A percentile compares a stretch with the other conserved stretches of the same genome.
These are phyloP conservation scores for Phialophora macrospora DNA, from an alignment of 2,329 filamentous ascomycete species.

Conservation along the genomic window DNA sequence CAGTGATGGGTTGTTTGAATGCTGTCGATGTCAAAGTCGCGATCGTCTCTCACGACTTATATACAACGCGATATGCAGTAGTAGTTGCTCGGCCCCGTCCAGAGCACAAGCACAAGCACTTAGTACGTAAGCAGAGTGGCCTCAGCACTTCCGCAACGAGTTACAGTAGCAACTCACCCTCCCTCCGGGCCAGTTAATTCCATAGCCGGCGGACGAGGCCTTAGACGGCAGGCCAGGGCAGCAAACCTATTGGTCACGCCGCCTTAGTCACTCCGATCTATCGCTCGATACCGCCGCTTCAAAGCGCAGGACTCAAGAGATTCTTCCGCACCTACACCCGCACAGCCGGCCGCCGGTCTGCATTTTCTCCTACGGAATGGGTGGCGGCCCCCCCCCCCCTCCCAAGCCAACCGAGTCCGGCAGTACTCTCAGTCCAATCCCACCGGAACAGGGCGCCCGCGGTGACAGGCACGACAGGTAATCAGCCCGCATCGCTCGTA, in stretches of 20 bases:
- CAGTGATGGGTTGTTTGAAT: background rate
- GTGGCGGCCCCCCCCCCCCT: no score
- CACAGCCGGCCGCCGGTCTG: no score
- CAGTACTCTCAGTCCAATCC: background rate
- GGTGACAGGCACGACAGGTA: no score
- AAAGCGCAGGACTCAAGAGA: no score
- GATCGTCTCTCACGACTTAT: background rate
- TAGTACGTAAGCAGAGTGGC: background rate
- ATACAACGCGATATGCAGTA: background rate
- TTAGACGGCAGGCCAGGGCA: background rate
- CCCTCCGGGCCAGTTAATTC: background rate
- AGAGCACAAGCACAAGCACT: background rate
- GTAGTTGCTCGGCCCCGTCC: background rate
- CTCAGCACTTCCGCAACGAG: background rate
- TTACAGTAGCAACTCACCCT: background rate
- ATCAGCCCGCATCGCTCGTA: background rate
- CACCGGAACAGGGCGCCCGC: background rate
- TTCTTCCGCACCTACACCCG: no score
- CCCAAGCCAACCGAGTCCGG: no score
- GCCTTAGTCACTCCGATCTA: no score
- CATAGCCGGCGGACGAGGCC: background rate
- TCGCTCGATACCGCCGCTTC: no score
- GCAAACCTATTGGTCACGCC: background rate
- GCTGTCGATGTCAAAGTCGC: background rate
- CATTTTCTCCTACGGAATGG: no score